Percentiles rank a stretch among this genome's conserved stretches.
These are phyloP conservation scores for Wallacemonas collosoma DNA, from an alignment of 208 protist species.

Conservation along the genomic window DNA sequence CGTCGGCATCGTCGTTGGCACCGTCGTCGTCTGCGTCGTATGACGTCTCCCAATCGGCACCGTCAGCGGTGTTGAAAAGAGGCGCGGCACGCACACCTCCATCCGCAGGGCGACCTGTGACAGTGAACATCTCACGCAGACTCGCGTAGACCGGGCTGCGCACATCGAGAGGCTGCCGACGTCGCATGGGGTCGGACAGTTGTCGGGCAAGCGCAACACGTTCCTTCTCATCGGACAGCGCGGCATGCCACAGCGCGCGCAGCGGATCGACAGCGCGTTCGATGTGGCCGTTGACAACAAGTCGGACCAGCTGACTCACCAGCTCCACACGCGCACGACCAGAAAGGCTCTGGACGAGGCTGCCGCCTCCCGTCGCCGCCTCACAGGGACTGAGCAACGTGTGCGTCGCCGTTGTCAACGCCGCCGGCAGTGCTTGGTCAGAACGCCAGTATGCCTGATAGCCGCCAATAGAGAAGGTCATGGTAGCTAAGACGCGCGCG, in stretches of 20 bases:
- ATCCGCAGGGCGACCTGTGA: too few relatives aligned
- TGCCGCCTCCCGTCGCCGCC: not conserved
- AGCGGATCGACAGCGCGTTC: slow-evolving; percentile 11
- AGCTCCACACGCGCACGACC: slow-evolving; percentile 25
- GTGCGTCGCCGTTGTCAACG: not conserved
- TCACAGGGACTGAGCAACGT: not conserved
- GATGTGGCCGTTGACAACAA: slow-evolving; percentile 36
- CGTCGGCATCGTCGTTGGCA: slow-evolving; percentile 4
- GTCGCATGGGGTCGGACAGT: slow-evolving; percentile 37
- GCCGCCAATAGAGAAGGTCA: slow-evolving; percentile 16
- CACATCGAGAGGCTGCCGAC: slow-evolving; percentile 37
- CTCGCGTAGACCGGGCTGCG: slow-evolving; percentile 34
- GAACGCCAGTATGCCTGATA: slow-evolving; percentile 2
- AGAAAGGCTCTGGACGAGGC: not conserved
- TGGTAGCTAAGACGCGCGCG: slow-evolving; percentile 16
- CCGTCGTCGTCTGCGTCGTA: not conserved
- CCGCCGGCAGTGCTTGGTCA: not conserved
- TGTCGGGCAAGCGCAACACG: slow-evolving; percentile 22
- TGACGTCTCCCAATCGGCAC: not conserved
- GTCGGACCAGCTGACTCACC: slow-evolving; percentile 37
- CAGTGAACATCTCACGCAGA: slow-evolving; percentile 30
- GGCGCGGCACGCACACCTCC: too few relatives aligned
- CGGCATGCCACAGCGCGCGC: slow-evolving; percentile 22
- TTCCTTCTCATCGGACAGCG: slow-evolving; percentile 22
- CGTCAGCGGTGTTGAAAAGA: too few relatives aligned